Evolutionary conservation across 179 eudicot genomes (phyloP).

Genomic region (Nepenthes alata): DNA sequence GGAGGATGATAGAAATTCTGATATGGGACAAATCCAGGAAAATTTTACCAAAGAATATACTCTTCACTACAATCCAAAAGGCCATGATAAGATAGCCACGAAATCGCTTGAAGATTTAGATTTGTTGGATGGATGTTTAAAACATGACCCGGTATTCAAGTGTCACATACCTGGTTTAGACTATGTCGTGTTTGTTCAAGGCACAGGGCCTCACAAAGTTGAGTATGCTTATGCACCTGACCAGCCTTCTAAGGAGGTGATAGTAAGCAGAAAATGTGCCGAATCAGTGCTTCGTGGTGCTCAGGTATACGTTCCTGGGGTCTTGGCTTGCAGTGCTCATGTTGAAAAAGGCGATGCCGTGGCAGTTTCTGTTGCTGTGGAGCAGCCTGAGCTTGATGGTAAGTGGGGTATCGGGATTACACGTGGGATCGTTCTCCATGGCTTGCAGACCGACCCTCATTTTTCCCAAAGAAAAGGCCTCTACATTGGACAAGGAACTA

Average conservation of each 20-base stretch:
- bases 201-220: conserved; percentile 76
- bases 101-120: neutral
- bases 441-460: conserved; percentile 60
- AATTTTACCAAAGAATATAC: conserved; percentile 4
- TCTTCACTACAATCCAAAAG: conserved; percentile 1
- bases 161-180: conserved; percentile 77
- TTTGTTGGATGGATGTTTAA: conserved; percentile 1
- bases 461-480: conserved; percentile 63
- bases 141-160: conserved; percentile 30
- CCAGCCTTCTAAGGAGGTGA: conserved; percentile 60
- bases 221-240: conserved; percentile 33
- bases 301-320: conserved; percentile 90
- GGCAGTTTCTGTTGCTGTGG: conserved; percentile 84
- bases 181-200: conserved; percentile 69
- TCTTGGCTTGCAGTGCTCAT: conserved; percentile 86
- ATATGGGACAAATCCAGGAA: conserved; percentile 1
- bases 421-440: conserved; percentile 73
- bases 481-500: conserved; percentile 76
- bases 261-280: conserved; percentile 95
- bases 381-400: conserved; percentile 52
- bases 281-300: conserved; percentile 99
- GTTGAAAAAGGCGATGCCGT: conserved; percentile 86
- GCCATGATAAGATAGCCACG: neutral
- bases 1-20: neutral
- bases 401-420: conserved; percentile 77